A percentile compares a stretch with the other conserved stretches of the same genome.
phyloP scores from a whole-genome alignment of 441 rosid species.

The Hura crepitans region DNA sequence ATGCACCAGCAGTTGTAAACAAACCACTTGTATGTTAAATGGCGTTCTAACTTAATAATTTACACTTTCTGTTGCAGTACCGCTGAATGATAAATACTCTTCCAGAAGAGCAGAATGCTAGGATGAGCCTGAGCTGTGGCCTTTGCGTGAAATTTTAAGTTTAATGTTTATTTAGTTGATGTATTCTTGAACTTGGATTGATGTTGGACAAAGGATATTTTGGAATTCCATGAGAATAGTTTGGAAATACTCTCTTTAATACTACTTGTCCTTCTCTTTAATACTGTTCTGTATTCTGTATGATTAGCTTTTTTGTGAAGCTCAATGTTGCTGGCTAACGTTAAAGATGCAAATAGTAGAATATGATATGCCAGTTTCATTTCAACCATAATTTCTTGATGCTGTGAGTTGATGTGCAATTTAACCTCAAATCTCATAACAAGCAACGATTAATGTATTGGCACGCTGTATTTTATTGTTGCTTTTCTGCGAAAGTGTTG shows the following conservation, averaged over 20 bases:
- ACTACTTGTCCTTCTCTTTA: not conserved
- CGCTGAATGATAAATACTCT: constrained; percentile 31
- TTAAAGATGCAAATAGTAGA: not conserved
- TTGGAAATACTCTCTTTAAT: not conserved
- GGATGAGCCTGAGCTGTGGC: not conserved
- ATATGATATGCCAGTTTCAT: not conserved
- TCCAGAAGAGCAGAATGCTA: not conserved
- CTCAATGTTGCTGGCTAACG: no score
- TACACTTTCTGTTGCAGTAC: constrained; percentile 38
- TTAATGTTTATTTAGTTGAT: constrained; percentile 6
- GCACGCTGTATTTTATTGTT: no score
- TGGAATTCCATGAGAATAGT: not conserved
- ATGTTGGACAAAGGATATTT: constrained; percentile 9
- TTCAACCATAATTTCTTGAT: no score
- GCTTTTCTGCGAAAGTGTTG: no score
- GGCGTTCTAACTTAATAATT: not conserved
- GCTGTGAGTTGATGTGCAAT: no score
- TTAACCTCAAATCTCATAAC: no score
- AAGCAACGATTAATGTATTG: no score
- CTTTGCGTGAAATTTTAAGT: constrained; percentile 7
- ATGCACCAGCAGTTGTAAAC: not conserved
- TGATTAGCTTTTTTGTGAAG: no score
- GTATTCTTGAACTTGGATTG: constrained; percentile 13
- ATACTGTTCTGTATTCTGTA: no score
- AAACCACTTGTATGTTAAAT: not conserved